Evolutionary conservation across 768 basidiomycete genomes (phyloP), one percentile per base, ranked within the genome.

Genomic region (Amanita molliuscula): DNA sequence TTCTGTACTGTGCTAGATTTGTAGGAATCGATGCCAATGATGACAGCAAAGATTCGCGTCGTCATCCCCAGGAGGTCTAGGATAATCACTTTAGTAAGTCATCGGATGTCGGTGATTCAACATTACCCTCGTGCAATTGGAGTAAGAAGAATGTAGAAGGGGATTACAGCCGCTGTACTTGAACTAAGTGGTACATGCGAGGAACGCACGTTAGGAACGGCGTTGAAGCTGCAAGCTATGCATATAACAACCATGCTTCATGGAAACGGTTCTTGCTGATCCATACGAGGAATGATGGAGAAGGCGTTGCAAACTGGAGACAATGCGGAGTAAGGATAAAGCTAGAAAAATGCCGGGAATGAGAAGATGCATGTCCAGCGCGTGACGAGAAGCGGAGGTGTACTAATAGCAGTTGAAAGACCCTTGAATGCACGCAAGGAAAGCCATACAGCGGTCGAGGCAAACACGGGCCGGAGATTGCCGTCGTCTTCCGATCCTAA

Each of bases 21-120:
- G 68, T 86, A 86, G 56, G 70, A 68, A 65, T 85, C 81, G 54
- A 86, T 76, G 36, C 84, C 84, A 53, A 86, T 71, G 55, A 86
- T 66, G 50, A 86, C 73, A 0, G 81, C 81, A 55, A 82, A 86
- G 36, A 82, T 64, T 16, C 74, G 77, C 34, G 55, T 48, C 21
- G 57, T 31, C 59, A 64, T 63, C 53, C 64, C 50, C 34, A 33
- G 26, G 47, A 26, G 20, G 31, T 34, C 44, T 46, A 34, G 6
- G 29, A 23, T 21, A 33, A 21, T 35, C 9, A 33, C n/a, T 35
- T 18, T 21, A 43, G 33, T 15, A 26, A 45, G 44, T 18, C 15
- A 20, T n/a, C 13, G 31, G 5, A n/a, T 7, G 44, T 31, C 16
- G 26, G 18, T 44, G 42, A 44, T 35, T 47, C n/a, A 18, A 20